These are phyloP conservation scores for Apiotrichum gracile DNA, from an alignment of 1,284 basidiomycete genomes.

Conservation along the genomic window DNA sequence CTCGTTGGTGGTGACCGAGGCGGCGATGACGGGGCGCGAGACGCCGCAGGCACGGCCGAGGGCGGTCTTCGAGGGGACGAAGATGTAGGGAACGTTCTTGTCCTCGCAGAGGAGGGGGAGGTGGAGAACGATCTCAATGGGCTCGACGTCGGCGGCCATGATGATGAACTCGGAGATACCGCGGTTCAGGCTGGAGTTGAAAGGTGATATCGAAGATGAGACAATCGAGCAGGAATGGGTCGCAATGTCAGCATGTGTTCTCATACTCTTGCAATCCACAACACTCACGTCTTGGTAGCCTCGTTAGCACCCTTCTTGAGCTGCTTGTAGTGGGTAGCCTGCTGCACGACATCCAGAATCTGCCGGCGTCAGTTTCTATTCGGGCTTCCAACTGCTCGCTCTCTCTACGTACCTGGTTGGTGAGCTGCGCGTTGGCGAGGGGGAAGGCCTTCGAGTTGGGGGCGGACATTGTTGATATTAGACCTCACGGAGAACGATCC, in stretches of 20 bases:
- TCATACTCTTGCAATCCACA: neutral
- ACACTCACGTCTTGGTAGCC: conserved; percentile 69
- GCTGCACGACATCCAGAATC: conserved; percentile 85
- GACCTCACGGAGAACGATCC: conserved; percentile 35
- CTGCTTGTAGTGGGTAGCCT: conserved; percentile 77
- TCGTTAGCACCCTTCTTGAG: conserved; percentile 75
- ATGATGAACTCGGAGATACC: conserved; percentile 99
- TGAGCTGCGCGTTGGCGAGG: conserved; percentile 77
- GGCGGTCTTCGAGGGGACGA: conserved; percentile 55
- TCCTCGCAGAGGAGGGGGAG: conserved; percentile 97
- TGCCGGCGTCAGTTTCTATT: conserved; percentile 38
- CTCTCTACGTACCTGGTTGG: conserved; percentile 67
- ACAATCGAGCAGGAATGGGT: neutral
- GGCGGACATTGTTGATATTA: conserved; percentile 19
- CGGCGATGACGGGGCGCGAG: conserved; percentile 89
- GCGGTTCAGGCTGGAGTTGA: conserved; percentile 49
- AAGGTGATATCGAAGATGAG: too few relatives aligned
- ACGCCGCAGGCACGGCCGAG: conserved; percentile 95
- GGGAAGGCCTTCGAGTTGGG: conserved; percentile 83
- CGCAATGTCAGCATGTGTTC: neutral
- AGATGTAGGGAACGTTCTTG: conserved; percentile 98
- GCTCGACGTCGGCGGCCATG: conserved; percentile 91
- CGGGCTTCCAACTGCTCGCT: too few relatives aligned
- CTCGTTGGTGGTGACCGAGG: conserved; percentile 92
- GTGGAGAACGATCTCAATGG: conserved; percentile 79